phyloP scores from a whole-genome alignment of 2,329 filamentous ascomycete species.

The Venturia asperata region DNA sequence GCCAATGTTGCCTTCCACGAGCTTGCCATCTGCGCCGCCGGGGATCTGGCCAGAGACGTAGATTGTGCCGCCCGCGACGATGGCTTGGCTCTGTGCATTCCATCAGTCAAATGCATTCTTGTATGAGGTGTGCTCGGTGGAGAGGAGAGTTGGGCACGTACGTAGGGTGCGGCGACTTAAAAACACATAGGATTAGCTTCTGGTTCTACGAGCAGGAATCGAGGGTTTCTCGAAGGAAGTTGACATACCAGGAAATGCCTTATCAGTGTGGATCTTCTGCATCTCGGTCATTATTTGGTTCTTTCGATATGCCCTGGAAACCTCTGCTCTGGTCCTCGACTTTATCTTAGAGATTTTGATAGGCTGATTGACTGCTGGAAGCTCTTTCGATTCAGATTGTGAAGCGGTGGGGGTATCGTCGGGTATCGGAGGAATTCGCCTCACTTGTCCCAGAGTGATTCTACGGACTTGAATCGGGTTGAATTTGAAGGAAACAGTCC shows the following conservation, averaged over 20 bases:
- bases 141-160: constrained; percentile 9
- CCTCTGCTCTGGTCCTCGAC: background rate
- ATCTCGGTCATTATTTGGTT: constrained; percentile 35
- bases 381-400: background rate
- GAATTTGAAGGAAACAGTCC: background rate
- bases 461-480: background rate
- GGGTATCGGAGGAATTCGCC: background rate
- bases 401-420: background rate
- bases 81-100: constrained; percentile 47
- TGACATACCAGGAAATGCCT: constrained; percentile 39
- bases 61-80: constrained; percentile 60
- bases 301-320: background rate
- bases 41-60: constrained; percentile 75
- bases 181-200: background rate
- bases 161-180: constrained; percentile 20
- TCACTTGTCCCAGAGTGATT: background rate
- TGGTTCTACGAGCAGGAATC: background rate
- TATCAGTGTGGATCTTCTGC: constrained; percentile 37
- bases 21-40: constrained; percentile 52
- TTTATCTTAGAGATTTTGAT: background rate
- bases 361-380: background rate
- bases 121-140: constrained; percentile 14
- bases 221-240: background rate
- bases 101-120: constrained; percentile 11
- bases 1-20: constrained; percentile 57